Evolutionary conservation across 257 asterid genomes (phyloP), one percentile per base, ranked within the genome.

Genomic region (Phtheirospermum japonicum): DNA sequence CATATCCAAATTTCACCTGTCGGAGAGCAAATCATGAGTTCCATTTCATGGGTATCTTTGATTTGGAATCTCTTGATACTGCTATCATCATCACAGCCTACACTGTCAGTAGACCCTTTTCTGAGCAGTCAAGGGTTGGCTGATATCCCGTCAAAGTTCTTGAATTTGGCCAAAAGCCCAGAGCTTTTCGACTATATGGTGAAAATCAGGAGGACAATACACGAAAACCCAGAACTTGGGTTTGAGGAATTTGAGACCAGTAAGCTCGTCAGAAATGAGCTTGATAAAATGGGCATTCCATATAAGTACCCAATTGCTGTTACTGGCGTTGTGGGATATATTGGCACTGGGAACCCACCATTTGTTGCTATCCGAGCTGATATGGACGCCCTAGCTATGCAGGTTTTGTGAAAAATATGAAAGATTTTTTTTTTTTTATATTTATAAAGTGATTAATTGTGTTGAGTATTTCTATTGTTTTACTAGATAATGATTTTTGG

Each of bases 321-420:
- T 40, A 86, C 95, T 62, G 95, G 95, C 14, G 71, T 83, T 10
- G 83, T 82, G 48, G 91, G 81, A 34, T 78, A 50, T 42, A 75
- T 83, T 71, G 95, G 95, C 16, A 74, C 79, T 28, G 91, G 91
- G 28, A 69, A 79, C 9, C 79, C 84, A 18, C 91, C 95, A 7
- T 81, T 81, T 74, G 84, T 86, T 18, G 95, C 86, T 32, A 40
- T 86, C 19, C 76, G 89, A 79, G 95, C 89, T 13, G 91, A 86
- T 71, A 83, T 86, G 88, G 95, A 83, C 63, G 91, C 95, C 55
- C 80, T 83, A 57, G 66, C 83, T 48, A 72, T 81, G 72, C 80
- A 83, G 85, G 95, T 80, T 66, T 53, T 7, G 40, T 13, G 9
- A 19, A 30, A 19, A 49, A 46, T 16, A 9, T 14, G 1, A 9